Percentiles rank a stretch among this genome's conserved stretches.
These are phyloP conservation scores for Baeospora myosura DNA, from an alignment of 1,284 basidiomycete species.

Conservation along the genomic window DNA sequence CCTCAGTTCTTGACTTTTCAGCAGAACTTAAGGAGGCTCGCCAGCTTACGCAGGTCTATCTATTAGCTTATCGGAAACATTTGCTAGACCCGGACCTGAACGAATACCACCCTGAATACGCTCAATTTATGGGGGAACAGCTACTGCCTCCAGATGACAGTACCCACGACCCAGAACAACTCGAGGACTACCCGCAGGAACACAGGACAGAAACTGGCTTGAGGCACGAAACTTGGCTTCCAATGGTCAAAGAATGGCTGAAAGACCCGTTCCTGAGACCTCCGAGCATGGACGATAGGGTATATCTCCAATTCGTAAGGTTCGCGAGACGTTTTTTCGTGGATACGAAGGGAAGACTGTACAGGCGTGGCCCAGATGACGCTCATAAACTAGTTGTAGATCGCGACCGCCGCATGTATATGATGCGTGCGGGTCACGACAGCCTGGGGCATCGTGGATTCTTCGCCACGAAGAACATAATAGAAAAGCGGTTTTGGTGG, in stretches of 20 bases:
- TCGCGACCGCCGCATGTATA: constrained; percentile 2
- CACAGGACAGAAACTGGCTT: constrained; percentile 6
- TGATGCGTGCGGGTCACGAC: constrained; percentile 15
- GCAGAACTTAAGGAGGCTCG: too few species aligned
- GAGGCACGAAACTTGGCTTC: background rate
- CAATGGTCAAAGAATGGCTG: constrained; percentile 3
- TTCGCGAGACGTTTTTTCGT: constrained; percentile 13
- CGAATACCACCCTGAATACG: too few species aligned
- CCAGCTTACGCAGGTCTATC: too few species aligned
- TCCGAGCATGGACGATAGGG: background rate
- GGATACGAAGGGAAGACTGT: constrained; percentile 9
- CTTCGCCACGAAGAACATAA: constrained; percentile 8
- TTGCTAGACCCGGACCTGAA: too few species aligned
- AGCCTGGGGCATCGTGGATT: constrained; percentile 10
- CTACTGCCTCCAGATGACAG: too few species aligned
- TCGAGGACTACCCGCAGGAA: constrained; percentile 6
- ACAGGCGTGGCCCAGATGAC: constrained; percentile 5
- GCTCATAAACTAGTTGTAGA: constrained; percentile 12
- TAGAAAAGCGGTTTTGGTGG: constrained; percentile 30
- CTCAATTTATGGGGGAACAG: too few species aligned
- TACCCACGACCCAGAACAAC: too few species aligned
- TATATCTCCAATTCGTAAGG: constrained; percentile 9
- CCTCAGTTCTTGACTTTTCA: too few species aligned
- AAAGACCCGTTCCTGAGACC: constrained; percentile 1
- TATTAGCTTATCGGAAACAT: too few species aligned